Evolutionary conservation across 768 basidiomycete genomes (phyloP), one percentile per base, ranked within the genome.

Genomic region (Galerina sulciceps): DNA sequence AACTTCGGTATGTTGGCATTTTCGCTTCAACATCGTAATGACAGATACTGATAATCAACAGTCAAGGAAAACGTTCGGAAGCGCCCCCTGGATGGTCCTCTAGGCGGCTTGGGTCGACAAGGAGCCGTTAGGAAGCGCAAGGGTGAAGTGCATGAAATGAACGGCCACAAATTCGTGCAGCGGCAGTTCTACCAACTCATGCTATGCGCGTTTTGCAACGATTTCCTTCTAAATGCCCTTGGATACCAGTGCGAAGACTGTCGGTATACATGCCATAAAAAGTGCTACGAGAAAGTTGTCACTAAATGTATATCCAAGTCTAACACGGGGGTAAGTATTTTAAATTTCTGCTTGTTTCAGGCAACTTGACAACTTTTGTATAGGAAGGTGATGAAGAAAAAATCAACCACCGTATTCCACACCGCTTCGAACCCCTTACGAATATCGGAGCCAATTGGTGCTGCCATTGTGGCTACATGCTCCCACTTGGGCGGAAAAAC

Each of bases 201-300:
- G 83, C 84, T 98, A 52, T 99, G 97, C 72, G 97, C 97, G 3
- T 94, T 97, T 75, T 99, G 97, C 79, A 89, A 86, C 76, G 96
- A 99, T 68, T 99, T 99, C 79, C 81, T 99, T 57, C 90, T 98
- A 72, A 98, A 99, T 61, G 96, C 94, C 2, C 81, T 90, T 59
- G 97, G 97, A n/a, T 97, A 95, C 75, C 96, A 98, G 76, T 99
- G 97, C 80, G 97, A 99, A 69, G 97, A 99, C 71, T 99, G 97
- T 73, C 89, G 94, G 61, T 99, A 99, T 74, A 94, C 94, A 2
- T 99, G 97, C 75, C 97, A 99, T 82, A 96, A 96, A 81, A 96
- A 96, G 71, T 99, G 97, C 71, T 96, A 96, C 71, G 93, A 96
- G 68, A 98, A 99, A 73, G 96, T 99, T 18, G 94, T 99, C 65